Conservation (phyloP, 139 green algal species). For the Chlamydomonas eustigma region DNA sequence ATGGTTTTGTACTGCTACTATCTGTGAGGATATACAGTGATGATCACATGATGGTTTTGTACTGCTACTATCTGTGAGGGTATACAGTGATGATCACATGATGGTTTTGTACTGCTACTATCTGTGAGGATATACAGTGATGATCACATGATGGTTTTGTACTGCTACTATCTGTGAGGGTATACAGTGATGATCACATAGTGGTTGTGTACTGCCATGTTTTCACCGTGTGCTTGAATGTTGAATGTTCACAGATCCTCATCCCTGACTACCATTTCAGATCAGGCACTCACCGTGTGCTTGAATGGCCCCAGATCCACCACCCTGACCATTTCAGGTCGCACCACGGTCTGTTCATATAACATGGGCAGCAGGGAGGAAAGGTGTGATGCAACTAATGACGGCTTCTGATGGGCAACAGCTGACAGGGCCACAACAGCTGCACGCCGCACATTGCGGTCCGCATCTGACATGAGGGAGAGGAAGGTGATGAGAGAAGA, state of each 20-base stretch:
- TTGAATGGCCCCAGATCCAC: constrained; percentile 94
- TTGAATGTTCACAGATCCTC: background rate
- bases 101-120: no score
- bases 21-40: no score
- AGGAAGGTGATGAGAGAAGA: constrained; percentile 53
- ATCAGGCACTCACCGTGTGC: constrained; percentile 39
- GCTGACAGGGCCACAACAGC: constrained; percentile 32
- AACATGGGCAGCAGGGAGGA: constrained; percentile 70
- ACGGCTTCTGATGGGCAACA: constrained; percentile 70
- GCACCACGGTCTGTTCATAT: constrained; percentile 77
- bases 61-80: no score
- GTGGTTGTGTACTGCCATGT: no score
- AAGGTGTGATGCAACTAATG: constrained; percentile 48
- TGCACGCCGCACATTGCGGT: constrained; percentile 61
- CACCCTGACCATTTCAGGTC: constrained; percentile 65
- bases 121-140: no score
- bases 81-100: no score
- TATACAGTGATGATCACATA: no score
- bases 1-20: no score
- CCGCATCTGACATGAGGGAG: constrained; percentile 51
- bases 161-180: no score
- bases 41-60: no score
- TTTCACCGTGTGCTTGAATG: no score
- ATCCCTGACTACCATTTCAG: background rate
- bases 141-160: no score